Evolutionary conservation across 2,329 filamentous ascomycete species (phyloP).

Genomic region (Colletotrichum sp.): DNA sequence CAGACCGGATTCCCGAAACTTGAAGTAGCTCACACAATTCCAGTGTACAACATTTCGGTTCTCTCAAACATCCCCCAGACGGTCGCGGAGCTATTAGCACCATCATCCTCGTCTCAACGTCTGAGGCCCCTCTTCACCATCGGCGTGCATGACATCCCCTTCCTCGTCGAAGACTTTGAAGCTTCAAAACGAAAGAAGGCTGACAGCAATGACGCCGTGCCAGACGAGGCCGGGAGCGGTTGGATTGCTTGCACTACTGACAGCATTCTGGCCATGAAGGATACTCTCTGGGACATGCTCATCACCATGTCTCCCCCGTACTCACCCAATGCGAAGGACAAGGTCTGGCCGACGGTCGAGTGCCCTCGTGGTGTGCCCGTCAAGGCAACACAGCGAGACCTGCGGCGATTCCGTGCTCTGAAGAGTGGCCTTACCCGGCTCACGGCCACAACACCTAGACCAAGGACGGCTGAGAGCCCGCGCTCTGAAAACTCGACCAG

Average conservation of each 20-base stretch:
- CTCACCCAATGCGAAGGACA: conserved; percentile 60
- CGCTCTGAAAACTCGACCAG: conserved; percentile 27
- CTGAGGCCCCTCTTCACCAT: conserved; percentile 89
- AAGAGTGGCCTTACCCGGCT: conserved; percentile 64
- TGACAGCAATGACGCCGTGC: conserved; percentile 37
- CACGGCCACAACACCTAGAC: conserved; percentile 22
- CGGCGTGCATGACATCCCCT: conserved; percentile 90
- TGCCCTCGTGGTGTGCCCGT: conserved; percentile 67
- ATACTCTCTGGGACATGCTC: conserved; percentile 85
- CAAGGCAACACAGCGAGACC: conserved; percentile 88
- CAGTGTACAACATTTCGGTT: conserved; percentile 94
- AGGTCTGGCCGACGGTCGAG: conserved; percentile 79
- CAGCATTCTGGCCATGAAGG: conserved; percentile 87
- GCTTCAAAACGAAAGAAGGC: conserved; percentile 44
- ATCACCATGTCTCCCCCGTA: conserved; percentile 77
- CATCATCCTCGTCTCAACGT: conserved; percentile 65
- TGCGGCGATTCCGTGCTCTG: conserved; percentile 78
- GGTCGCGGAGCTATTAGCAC: conserved; percentile 71
- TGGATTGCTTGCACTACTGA: conserved; percentile 98
- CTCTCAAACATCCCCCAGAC: conserved; percentile 85
- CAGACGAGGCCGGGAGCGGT: conserved; percentile 61
- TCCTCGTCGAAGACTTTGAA: conserved; percentile 68
- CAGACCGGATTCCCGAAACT: not conserved
- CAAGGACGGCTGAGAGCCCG: conserved; percentile 26
- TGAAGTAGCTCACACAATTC: not conserved